Evolutionary conservation across 108 stramenopile genomes (phyloP), one percentile per base, ranked within the genome.

Genomic region (Nitzschia inconspicua): DNA sequence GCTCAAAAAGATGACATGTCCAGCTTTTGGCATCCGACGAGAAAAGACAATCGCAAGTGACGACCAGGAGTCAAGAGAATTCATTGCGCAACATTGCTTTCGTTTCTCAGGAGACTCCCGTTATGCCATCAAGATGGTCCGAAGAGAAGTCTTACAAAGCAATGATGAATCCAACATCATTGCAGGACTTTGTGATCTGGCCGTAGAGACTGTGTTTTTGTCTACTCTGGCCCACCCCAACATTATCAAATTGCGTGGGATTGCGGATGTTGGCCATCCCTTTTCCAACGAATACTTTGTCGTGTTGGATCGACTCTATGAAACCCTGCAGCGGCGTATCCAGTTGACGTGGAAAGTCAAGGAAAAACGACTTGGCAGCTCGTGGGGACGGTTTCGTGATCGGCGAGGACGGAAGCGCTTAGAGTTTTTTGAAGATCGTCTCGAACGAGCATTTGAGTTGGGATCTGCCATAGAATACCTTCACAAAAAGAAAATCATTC

Each of bases 401-500:
- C n/a, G n/a, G n/a, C n/a, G n/a, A n/a, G n/a, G n/a, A n/a, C n/a
- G n/a, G n/a, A n/a, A n/a, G n/a, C n/a, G n/a, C n/a, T n/a, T n/a
- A n/a, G 35, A 59, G 22, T 53, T 75, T 16, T 34, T 65, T 4
- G 16, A 37, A 48, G 73, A 76, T 6, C 59, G 86, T 13, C 54
- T 84, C 32, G 27, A 16, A n/a, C 78, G 72, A 1, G 73, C 78
- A 13, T 48, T 65, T 29, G 76, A 85, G 48, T 57, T 88, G 23
- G 65, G 82, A 0, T 60, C 76, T 46, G 94, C 92, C 9, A 87
- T 97, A 4, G 80, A 90, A 42, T 87, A 91, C 41, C 88, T 98
- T 58, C 97, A 98, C 57, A 84, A 90, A 53, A 75, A 91, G 42
- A 69, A 91, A 34, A 95, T 98, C 27, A 90, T 98, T 44, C 90